A percentile compares a stretch with the other conserved stretches of the same genome.
Conservation (phyloP, 257 asterid species). For the Cynanchum wilfordii region DNA sequence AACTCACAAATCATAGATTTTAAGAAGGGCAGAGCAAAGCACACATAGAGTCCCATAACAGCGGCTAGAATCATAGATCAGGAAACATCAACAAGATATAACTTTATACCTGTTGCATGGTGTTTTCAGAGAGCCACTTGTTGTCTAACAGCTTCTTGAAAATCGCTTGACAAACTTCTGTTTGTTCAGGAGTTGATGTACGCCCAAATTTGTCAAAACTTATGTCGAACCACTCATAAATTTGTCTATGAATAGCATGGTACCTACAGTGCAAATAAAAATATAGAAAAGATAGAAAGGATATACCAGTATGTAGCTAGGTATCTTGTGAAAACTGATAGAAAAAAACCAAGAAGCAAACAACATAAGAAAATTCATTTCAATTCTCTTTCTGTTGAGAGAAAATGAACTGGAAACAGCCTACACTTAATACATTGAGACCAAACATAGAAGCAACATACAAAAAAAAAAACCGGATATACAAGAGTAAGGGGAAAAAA, state of each 20-base stretch:
- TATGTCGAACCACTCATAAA: conserved; percentile 79
- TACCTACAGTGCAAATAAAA: conserved; percentile 36
- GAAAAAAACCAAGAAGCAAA: not conserved
- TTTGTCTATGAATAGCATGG: conserved; percentile 72
- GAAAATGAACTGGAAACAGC: not conserved
- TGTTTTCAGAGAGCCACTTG: conserved; percentile 72
- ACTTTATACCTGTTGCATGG: conserved; percentile 69
- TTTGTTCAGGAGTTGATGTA: conserved; percentile 85
- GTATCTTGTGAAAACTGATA: not conserved
- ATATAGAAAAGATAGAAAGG: not conserved
- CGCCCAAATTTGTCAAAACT: conserved; percentile 91
- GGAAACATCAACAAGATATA: not conserved
- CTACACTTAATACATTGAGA: not conserved
- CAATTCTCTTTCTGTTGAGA: not conserved
- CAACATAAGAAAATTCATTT: not conserved
- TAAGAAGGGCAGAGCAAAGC: not conserved
- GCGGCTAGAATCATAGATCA: not conserved
- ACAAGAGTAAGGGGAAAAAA: too few relatives aligned
- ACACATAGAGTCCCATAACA: not conserved
- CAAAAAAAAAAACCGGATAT: too few relatives aligned
- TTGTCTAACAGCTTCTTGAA: conserved; percentile 65
- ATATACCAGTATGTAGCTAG: not conserved
- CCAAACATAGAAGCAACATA: not conserved
- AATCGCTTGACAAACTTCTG: conserved; percentile 79
- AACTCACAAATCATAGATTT: conserved; percentile 7